These are phyloP conservation scores for Agastache rugosa DNA, from an alignment of 257 asterid species.

Conservation along the genomic window DNA sequence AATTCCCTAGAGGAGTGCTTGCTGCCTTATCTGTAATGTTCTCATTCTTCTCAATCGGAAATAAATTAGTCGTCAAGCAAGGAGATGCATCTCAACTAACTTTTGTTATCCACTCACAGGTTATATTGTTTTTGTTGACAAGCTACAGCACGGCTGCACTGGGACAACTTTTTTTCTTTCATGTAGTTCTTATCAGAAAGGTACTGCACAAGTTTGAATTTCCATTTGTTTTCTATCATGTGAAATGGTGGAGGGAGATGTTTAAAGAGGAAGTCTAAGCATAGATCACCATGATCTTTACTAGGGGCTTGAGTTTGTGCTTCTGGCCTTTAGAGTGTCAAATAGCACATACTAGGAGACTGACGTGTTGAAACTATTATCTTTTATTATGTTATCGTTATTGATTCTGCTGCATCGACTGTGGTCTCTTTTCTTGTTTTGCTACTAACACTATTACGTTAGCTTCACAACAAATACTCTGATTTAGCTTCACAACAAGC, in stretches of 20 bases:
- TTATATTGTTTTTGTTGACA: constrained; percentile 62
- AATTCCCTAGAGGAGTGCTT: constrained; percentile 82
- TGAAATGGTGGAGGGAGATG: constrained; percentile 14
- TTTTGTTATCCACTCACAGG: constrained; percentile 45
- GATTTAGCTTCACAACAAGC: no score
- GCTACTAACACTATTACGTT: background rate
- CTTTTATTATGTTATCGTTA: background rate
- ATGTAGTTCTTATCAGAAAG: constrained; percentile 86
- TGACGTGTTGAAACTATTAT: no score
- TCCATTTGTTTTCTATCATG: constrained; percentile 11
- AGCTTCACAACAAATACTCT: background rate
- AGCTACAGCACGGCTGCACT: constrained; percentile 83
- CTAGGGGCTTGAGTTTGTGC: background rate
- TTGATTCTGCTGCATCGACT: background rate
- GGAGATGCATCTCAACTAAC: constrained; percentile 20
- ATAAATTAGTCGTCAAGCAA: background rate
- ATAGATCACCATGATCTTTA: constrained; percentile 16
- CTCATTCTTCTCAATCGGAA: constrained; percentile 21
- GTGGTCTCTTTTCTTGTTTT: background rate
- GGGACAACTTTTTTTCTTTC: constrained; percentile 94
- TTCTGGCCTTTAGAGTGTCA: background rate
- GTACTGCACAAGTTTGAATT: constrained; percentile 42
- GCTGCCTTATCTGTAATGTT: constrained; percentile 79
- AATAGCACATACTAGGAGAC: background rate
- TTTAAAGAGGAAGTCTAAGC: background rate